These are phyloP conservation scores for Glaciozyma martinii DNA, from an alignment of 768 basidiomycete species.

Conservation along the genomic window DNA sequence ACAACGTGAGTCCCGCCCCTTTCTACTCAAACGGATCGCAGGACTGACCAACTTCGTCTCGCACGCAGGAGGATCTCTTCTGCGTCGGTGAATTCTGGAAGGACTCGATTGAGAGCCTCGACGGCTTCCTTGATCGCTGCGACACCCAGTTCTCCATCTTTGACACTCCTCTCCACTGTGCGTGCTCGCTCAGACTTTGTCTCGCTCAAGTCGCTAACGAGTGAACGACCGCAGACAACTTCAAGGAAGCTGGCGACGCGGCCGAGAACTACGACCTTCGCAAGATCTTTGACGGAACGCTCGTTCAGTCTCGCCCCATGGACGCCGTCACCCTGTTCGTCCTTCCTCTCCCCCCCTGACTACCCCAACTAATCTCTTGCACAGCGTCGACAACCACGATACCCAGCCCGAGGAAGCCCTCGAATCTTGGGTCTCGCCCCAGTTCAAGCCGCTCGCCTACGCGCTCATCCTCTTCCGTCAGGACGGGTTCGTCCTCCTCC, in stretches of 20 bases:
- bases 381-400: constrained; percentile 40
- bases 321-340: constrained; percentile 41
- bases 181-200: too few relatives aligned
- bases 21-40: too few relatives aligned
- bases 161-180: constrained; percentile 42
- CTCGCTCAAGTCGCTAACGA: too few relatives aligned
- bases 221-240: too few relatives aligned
- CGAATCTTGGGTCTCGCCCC: constrained; percentile 41
- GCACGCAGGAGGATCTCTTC: not conserved
- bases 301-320: constrained; percentile 41
- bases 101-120: constrained; percentile 19
- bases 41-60: too few relatives aligned
- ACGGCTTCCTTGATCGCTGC: constrained; percentile 35
- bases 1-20: constrained; percentile 1
- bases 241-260: constrained; percentile 40
- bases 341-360: not conserved
- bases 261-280: constrained; percentile 41
- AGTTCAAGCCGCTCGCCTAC: constrained; percentile 44
- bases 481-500: constrained; percentile 38
- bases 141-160: constrained; percentile 43
- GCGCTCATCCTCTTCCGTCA: constrained; percentile 42
- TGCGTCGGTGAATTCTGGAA: constrained; percentile 37
- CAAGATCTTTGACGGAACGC: constrained; percentile 42
- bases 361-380: constrained; percentile 20
- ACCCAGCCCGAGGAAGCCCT: constrained; percentile 42